A percentile compares a stretch with the other conserved stretches of the same genome.
Evolutionary conservation across 2,329 filamentous ascomycete genomes (phyloP).

Genomic region (Hypoxylon sp.): DNA sequence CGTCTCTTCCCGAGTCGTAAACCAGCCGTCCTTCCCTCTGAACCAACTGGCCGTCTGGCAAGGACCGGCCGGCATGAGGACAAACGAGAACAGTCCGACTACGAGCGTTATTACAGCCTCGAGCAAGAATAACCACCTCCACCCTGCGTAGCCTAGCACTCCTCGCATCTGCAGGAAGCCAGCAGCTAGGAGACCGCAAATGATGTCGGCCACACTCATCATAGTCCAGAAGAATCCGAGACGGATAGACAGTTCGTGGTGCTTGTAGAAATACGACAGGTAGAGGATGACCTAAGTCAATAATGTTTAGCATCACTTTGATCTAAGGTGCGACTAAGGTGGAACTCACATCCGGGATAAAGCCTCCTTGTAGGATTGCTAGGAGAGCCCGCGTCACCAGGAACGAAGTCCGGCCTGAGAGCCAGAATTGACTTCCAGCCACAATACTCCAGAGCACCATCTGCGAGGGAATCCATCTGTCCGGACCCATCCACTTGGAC

Average conservation of each 20-base stretch:
- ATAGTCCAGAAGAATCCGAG: constrained; percentile 55
- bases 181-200: constrained; percentile 52
- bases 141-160: constrained; percentile 51
- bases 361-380: constrained; percentile 44
- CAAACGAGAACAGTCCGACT: constrained; percentile 63
- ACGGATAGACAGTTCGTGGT: constrained; percentile 53
- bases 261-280: constrained; percentile 48
- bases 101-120: constrained; percentile 48
- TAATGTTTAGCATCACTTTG: background rate
- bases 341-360: constrained; percentile 45
- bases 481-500: constrained; percentile 60
- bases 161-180: constrained; percentile 53
- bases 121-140: constrained; percentile 64
- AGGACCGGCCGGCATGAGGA: constrained; percentile 62
- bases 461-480: constrained; percentile 45
- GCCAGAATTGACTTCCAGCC: constrained; percentile 40
- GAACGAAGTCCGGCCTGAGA: constrained; percentile 38
- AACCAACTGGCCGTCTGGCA: constrained; percentile 63
- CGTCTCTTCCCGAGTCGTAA: constrained; percentile 65
- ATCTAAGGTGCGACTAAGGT: background rate
- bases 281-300: constrained; percentile 42
- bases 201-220: constrained; percentile 49
- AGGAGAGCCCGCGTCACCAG: constrained; percentile 40
- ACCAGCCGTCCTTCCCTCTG: constrained; percentile 64
- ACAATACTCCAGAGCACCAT: constrained; percentile 43